Evolutionary conservation across 495 filamentous ascomycete species (phyloP).

Genomic region (Penicillium pulvis): DNA sequence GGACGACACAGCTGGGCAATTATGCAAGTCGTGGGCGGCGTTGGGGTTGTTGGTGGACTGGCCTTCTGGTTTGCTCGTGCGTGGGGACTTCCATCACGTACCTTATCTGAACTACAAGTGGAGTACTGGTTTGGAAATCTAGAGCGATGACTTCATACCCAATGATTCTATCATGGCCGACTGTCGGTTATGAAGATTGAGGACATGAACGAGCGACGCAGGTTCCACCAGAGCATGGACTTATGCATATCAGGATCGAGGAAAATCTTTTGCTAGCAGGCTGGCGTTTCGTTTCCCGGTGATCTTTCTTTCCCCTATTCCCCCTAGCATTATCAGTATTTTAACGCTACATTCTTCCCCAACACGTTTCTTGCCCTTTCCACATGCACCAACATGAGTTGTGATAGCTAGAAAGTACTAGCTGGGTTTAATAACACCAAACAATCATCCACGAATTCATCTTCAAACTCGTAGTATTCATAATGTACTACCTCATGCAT

Average conservation of each 20-base stretch:
- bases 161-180: neutral
- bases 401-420: neutral
- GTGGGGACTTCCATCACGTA: slow-evolving; percentile 44
- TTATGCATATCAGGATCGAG: slow-evolving; percentile 1
- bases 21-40: slow-evolving; percentile 75
- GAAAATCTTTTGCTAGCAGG: slow-evolving; percentile 5
- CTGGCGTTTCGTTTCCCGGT: slow-evolving; percentile 7
- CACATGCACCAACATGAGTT: neutral
- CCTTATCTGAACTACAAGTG: slow-evolving; percentile 40
- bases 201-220: slow-evolving; percentile 7
- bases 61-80: slow-evolving; percentile 61
- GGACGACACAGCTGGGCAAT: slow-evolving; percentile 65
- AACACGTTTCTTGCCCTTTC: neutral
- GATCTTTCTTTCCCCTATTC: slow-evolving; percentile 1
- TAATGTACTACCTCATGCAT: too few relatives aligned
- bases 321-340: neutral
- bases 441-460: neutral
- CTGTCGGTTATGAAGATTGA: neutral
- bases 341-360: neutral
- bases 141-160: slow-evolving; percentile 15
- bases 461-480: too few relatives aligned
- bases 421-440: neutral
- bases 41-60: slow-evolving; percentile 74
- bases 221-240: neutral
- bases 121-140: slow-evolving; percentile 29